Conservation (phyloP, 306 rosid genomes). For the Trifolium repens region DNA sequence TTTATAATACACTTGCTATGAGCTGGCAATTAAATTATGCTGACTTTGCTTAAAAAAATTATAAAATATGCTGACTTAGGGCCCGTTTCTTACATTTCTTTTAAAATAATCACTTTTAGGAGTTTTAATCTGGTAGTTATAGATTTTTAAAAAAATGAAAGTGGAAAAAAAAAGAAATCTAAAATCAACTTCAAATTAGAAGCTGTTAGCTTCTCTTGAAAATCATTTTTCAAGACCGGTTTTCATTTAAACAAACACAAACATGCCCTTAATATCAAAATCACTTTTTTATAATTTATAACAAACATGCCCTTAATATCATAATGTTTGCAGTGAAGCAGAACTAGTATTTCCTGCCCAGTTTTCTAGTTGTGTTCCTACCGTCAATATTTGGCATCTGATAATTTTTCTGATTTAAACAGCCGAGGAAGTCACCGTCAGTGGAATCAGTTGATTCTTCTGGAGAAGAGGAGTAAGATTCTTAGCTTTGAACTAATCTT, state of each 20-base stretch:
- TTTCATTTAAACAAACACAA: neutral
- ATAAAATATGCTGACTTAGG: neutral
- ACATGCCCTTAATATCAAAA: no score
- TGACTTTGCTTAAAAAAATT: neutral
- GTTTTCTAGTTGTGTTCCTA: neutral
- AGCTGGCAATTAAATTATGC: constrained; percentile 14
- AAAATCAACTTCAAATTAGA: neutral
- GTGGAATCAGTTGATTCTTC: constrained; percentile 97
- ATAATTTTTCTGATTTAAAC: constrained; percentile 48
- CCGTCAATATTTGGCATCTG: constrained; percentile 35
- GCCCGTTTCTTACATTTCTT: neutral
- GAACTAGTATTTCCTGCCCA: neutral
- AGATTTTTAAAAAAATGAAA: neutral
- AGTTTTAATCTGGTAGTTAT: neutral
- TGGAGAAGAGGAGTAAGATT: constrained; percentile 98
- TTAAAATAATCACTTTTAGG: neutral
- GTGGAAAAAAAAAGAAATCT: no score
- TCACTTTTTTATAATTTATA: no score
- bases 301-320: neutral
- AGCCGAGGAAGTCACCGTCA: constrained; percentile 90
- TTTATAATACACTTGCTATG: constrained; percentile 10
- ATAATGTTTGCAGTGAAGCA: neutral
- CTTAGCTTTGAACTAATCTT: constrained; percentile 23
- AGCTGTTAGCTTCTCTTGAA: neutral
- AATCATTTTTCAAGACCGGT: neutral